These are phyloP conservation scores for Martiniozyma abietophila DNA, from an alignment of 805 yeast species.

Conservation along the genomic window DNA sequence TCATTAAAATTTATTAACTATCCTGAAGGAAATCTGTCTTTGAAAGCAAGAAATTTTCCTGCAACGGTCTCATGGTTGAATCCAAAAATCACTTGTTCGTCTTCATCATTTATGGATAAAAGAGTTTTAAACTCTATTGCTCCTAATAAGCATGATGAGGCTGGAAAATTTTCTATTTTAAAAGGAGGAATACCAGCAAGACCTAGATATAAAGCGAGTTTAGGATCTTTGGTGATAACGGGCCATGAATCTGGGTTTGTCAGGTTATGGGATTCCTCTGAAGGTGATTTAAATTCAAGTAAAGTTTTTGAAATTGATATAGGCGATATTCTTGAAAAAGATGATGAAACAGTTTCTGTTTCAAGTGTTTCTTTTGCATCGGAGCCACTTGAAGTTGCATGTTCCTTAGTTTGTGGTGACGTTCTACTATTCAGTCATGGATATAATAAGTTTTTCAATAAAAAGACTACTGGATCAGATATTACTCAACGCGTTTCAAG, in stretches of 20 bases:
- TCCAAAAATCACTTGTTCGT: constrained; percentile 54
- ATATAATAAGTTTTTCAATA: neutral
- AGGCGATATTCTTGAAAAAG: constrained; percentile 35
- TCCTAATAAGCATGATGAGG: constrained; percentile 3
- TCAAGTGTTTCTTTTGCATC: constrained; percentile 63
- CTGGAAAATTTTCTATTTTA: constrained; percentile 31
- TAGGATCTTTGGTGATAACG: constrained; percentile 57
- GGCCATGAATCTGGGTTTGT: constrained; percentile 85
- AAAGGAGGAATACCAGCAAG: constrained; percentile 73
- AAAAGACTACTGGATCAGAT: neutral
- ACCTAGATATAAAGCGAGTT: constrained; percentile 38
- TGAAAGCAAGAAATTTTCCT: constrained; percentile 59
- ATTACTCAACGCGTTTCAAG: too few species aligned
- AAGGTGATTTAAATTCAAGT: constrained; percentile 56
- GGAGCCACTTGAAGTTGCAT: constrained; percentile 66
- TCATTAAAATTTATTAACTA: constrained; percentile 52
- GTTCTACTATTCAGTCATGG: constrained; percentile 49
- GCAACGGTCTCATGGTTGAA: constrained; percentile 71
- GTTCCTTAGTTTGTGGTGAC: constrained; percentile 60
- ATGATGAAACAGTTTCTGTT: constrained; percentile 38
- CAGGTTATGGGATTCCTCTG: constrained; percentile 75
- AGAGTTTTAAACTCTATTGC: constrained; percentile 21
- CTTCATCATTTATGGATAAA: constrained; percentile 35
- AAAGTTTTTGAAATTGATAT: constrained; percentile 53
- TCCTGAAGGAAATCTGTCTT: constrained; percentile 44